phyloP scores from a whole-genome alignment of 2,329 filamentous ascomycete genomes.

The Paraphaeosphaeria sporulosa region DNA sequence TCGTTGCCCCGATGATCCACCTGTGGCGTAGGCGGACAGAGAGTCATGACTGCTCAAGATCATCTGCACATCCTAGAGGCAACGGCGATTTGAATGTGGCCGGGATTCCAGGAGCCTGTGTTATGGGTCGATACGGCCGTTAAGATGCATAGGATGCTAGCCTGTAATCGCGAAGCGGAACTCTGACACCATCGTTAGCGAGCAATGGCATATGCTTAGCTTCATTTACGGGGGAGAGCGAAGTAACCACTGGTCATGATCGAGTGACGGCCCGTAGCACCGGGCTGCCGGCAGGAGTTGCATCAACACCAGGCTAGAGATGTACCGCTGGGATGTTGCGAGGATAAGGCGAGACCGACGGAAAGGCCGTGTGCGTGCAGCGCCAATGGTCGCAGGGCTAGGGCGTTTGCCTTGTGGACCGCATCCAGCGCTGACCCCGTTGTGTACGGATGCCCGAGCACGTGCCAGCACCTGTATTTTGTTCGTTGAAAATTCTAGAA shows the following conservation, averaged over 20 bases:
- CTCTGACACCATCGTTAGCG: not conserved
- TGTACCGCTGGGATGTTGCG: not conserved
- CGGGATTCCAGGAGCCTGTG: constrained; percentile 17
- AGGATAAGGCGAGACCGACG: constrained; percentile 2
- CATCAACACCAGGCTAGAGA: constrained; percentile 6
- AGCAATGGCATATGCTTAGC: not conserved
- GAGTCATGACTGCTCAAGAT: not conserved
- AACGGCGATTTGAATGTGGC: constrained; percentile 1
- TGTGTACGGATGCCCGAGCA: not conserved
- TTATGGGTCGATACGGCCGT: constrained; percentile 9
- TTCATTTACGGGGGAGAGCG: not conserved
- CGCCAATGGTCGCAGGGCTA: constrained; percentile 9
- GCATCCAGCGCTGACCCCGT: constrained; percentile 5
- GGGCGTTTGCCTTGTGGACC: constrained; percentile 15
- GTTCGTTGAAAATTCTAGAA: not conserved
- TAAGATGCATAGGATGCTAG: not conserved
- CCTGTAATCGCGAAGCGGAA: not conserved
- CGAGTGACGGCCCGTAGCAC: constrained; percentile 12
- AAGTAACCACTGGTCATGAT: constrained; percentile 3
- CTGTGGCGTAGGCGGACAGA: constrained; percentile 13
- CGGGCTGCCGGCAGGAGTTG: constrained; percentile 10
- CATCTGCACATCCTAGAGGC: not conserved
- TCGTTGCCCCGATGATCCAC: not conserved
- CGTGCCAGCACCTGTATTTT: not conserved
- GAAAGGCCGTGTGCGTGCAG: constrained; percentile 6